A percentile compares a stretch with the other conserved stretches of the same genome.
These are phyloP conservation scores for Solanum arcanum DNA, from an alignment of 257 asterid species.

Conservation along the genomic window DNA sequence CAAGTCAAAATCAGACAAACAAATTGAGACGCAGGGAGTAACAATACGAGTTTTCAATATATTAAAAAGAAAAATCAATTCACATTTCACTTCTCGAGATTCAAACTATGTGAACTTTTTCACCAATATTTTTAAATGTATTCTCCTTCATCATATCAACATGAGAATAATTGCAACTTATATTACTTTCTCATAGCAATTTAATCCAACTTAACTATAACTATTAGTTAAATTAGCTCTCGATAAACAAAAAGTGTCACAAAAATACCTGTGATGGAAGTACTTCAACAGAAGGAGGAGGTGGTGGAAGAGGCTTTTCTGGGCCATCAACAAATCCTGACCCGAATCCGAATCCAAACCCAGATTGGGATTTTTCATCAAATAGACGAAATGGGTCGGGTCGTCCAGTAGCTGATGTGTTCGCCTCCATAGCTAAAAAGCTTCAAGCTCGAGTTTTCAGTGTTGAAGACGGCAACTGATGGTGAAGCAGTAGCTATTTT, in stretches of 20 bases:
- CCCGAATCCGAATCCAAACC: constrained; percentile 40
- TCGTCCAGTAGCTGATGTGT: not conserved
- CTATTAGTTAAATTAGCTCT: not conserved
- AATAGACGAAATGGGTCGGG: constrained; percentile 32
- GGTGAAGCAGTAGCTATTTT: not conserved
- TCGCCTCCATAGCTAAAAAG: not conserved
- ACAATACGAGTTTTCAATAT: not conserved
- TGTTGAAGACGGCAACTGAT: not conserved
- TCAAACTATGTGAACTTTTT: too few species aligned
- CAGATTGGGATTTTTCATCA: constrained; percentile 39
- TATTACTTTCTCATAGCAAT: not conserved
- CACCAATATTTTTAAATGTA: not conserved
- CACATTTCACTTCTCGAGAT: too few species aligned
- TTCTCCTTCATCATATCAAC: too few species aligned
- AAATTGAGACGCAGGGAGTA: accelerated
- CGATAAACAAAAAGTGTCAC: not conserved
- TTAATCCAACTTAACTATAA: not conserved
- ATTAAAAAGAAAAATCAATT: too few species aligned
- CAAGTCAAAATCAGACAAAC: too few species aligned
- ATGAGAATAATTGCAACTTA: not conserved
- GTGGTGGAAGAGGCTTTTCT: constrained; percentile 43
- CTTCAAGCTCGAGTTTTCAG: not conserved
- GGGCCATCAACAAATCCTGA: constrained; percentile 44
- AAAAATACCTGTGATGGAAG: constrained; percentile 47
- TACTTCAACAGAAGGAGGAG: constrained; percentile 77